Percentiles rank a stretch among this genome's conserved stretches.
Conservation (phyloP, 495 filamentous ascomycete species). For the Tuber umbilicatum region DNA sequence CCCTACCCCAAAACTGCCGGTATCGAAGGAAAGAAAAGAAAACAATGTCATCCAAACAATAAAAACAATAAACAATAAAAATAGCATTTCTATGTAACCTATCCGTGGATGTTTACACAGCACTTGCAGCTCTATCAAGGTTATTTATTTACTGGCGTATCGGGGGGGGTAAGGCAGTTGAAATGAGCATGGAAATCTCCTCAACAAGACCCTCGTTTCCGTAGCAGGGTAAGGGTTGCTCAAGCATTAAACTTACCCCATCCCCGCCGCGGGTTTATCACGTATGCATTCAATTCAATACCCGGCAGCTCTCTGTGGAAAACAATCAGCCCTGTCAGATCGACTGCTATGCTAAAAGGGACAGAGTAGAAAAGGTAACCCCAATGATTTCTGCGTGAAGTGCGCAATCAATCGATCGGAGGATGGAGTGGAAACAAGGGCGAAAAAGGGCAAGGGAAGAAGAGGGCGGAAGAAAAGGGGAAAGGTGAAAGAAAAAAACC, state of each 20-base stretch:
- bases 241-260: neutral
- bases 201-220: neutral
- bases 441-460: neutral
- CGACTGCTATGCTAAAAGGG: neutral
- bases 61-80: neutral
- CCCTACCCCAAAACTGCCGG: neutral
- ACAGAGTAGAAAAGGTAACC: conserved; percentile 2
- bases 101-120: neutral
- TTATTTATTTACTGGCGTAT: neutral
- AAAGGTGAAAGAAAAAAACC: no score
- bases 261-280: neutral
- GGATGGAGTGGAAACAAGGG: neutral
- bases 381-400: neutral
- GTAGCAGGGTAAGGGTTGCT: neutral
- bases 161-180: neutral
- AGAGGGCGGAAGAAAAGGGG: neutral
- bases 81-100: neutral
- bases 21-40: neutral
- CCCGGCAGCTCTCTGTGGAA: neutral
- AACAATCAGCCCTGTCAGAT: neutral
- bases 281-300: neutral
- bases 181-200: neutral
- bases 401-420: neutral
- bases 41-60: neutral
- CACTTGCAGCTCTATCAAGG: neutral